Conservation (phyloP, 257 asterid species). For the Dorcoceras hygrometricum region DNA sequence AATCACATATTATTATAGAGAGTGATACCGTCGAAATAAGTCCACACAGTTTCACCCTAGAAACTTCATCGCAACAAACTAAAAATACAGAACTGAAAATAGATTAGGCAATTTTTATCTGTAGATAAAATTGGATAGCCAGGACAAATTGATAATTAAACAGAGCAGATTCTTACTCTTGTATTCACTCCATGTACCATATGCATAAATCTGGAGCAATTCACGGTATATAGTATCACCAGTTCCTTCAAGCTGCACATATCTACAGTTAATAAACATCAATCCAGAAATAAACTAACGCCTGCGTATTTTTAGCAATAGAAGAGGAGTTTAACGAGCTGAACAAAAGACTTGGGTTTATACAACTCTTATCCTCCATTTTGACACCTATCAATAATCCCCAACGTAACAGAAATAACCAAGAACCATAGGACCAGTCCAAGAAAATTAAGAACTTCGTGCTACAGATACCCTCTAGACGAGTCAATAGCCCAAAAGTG, state of each 20-base stretch:
- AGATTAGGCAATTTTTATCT: neutral
- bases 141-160: slow-evolving; percentile 11
- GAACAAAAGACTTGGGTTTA: neutral
- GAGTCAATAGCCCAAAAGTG: neutral
- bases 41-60: neutral
- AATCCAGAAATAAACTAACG: neutral
- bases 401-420: neutral
- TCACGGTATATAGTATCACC: slow-evolving; percentile 58
- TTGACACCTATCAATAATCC: neutral
- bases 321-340: neutral
- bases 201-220: slow-evolving; percentile 78
- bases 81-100: neutral
- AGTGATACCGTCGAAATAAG: neutral
- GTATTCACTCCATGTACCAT: slow-evolving; percentile 94
- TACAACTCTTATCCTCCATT: slow-evolving; percentile 8
- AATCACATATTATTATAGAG: neutral
- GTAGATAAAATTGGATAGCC: slow-evolving; percentile 9
- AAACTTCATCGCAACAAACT: neutral
- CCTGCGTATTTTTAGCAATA: neutral
- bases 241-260: slow-evolving; percentile 85
- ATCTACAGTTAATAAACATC: slow-evolving; percentile 8
- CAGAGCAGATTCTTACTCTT: slow-evolving; percentile 51
- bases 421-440: neutral
- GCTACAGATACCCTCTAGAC: neutral
- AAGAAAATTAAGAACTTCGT: neutral